These are phyloP conservation scores for Papiliotrema fonsecae DNA, from an alignment of 1,284 basidiomycete species.

Conservation along the genomic window DNA sequence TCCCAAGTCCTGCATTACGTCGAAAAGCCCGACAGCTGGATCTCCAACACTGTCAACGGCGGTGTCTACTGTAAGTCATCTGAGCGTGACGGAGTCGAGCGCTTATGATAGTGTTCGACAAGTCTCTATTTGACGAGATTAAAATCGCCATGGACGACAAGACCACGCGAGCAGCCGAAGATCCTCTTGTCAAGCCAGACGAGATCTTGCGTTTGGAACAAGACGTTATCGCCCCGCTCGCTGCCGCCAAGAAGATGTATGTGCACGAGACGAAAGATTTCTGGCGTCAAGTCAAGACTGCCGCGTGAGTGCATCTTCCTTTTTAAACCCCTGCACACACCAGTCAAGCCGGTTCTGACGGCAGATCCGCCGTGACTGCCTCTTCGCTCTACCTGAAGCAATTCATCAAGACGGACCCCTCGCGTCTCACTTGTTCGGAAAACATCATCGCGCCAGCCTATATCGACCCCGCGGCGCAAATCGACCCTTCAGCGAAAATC, in stretches of 20 bases:
- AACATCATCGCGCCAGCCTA: slow-evolving; percentile 50
- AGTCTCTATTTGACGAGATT: slow-evolving; percentile 53
- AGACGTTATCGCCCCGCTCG: slow-evolving; percentile 53
- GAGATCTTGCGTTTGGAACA: slow-evolving; percentile 53
- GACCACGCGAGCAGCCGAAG: slow-evolving; percentile 45
- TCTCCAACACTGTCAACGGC: slow-evolving; percentile 52
- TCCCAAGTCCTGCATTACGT: slow-evolving; percentile 49
- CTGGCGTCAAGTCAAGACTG: slow-evolving; percentile 55
- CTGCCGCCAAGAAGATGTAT: slow-evolving; percentile 50
- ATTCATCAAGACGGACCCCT: slow-evolving; percentile 35
- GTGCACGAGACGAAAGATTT: slow-evolving; percentile 51
- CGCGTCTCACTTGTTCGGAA: slow-evolving; percentile 34
- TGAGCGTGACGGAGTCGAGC: not conserved
- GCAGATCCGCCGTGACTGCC: slow-evolving; percentile 51
- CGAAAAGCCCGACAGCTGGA: slow-evolving; percentile 53
- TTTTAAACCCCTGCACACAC: not conserved
- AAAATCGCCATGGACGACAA: slow-evolving; percentile 52
- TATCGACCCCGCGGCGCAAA: slow-evolving; percentile 48
- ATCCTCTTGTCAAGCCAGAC: slow-evolving; percentile 48
- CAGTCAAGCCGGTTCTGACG: not conserved
- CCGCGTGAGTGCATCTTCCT: slow-evolving; percentile 40
- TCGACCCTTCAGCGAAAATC: slow-evolving; percentile 50
- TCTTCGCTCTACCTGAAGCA: slow-evolving; percentile 49
- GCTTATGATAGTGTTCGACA: slow-evolving; percentile 48
- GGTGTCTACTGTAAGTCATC: slow-evolving; percentile 47